phyloP scores from a whole-genome alignment of 164 flowering plant species.

The Magnolia kwangsiensis region DNA sequence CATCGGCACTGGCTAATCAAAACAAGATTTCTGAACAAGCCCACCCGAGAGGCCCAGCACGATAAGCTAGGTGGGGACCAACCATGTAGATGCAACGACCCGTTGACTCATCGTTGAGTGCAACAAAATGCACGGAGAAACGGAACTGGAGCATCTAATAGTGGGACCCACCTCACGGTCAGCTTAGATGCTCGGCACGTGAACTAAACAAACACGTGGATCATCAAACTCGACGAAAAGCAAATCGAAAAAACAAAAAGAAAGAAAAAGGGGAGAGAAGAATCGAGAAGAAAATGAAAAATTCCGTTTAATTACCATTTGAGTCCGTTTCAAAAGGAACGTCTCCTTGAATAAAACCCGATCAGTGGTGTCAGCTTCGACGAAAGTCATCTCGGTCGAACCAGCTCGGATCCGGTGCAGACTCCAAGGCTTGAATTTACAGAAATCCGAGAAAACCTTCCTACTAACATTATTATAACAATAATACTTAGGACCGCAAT shows the following conservation, averaged over 20 bases:
- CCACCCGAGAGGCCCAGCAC: too few relatives aligned
- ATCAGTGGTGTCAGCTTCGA: conserved; percentile 28
- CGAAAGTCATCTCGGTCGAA: conserved; percentile 33
- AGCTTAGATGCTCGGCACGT: too few relatives aligned
- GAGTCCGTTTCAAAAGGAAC: conserved; percentile 42
- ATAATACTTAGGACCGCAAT: conserved; percentile 18
- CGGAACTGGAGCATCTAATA: background rate
- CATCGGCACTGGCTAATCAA: too few relatives aligned
- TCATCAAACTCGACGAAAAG: background rate
- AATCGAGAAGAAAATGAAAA: background rate
- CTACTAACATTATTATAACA: conserved; percentile 11
- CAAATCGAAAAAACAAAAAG: background rate
- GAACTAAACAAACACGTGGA: background rate
- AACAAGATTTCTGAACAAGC: too few relatives aligned
- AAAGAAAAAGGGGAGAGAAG: background rate
- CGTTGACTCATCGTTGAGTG: background rate
- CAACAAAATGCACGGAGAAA: background rate
- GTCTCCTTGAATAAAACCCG: conserved; percentile 44
- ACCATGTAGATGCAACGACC: too few relatives aligned
- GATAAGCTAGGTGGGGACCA: too few relatives aligned
- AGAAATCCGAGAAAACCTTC: conserved; percentile 15
- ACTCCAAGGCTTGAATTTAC: conserved; percentile 25
- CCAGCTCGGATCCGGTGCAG: conserved; percentile 26
- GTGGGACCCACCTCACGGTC: too few relatives aligned
- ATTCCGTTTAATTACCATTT: conserved; percentile 32